Evolutionary conservation across 768 basidiomycete genomes (phyloP), one percentile per base, ranked within the genome.

Genomic region (Melanogaster broomeanus): DNA sequence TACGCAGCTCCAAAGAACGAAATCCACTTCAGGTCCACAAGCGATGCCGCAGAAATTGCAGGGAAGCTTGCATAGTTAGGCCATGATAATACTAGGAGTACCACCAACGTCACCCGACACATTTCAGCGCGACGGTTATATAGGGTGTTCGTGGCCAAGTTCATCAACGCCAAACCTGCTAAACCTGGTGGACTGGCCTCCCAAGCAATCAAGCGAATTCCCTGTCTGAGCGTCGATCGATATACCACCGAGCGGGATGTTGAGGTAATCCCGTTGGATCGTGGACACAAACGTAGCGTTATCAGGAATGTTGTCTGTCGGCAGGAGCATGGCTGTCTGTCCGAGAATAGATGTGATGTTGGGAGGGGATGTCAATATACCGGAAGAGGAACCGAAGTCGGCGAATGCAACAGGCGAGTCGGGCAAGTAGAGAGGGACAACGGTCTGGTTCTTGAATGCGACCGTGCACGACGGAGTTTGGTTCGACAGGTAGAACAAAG

Each of bases 1-100:
- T 87, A 1, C n/a, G 78, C 75, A 30, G 81, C 84, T 19, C 82
- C 84, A 64, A 85, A 90, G 71, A 90, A 91, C 6, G 78, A 80
- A 16, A 84, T 66, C 89, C 90, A 91, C 65, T 83, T 85, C 65
- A 92, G 65, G 11, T 83, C 83, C 9, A 78, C 65, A 16, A 88
- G 71, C 3, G 84, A 83, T 7, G 79, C 80, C 9, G 74, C 76
- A 37, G 74, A 74, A n/a, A 81, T 66, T 7, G 72, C 72, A 9
- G 87, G 85, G 63, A 91, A 83, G 24, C 68, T 65, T 38, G 78
- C 72, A 65, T 81, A 90, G 48, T 72, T 77, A n/a, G 2, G 85
- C 78, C 38, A 67, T 61, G 51, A 91, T 88, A 16, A 86, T 65
- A n/a, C 74, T 75, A 0, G 82, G 76, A 6, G 67, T 57, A 16